Evolutionary conservation across 768 basidiomycete species (phyloP).

Genomic region (Cyathus striatus): DNA sequence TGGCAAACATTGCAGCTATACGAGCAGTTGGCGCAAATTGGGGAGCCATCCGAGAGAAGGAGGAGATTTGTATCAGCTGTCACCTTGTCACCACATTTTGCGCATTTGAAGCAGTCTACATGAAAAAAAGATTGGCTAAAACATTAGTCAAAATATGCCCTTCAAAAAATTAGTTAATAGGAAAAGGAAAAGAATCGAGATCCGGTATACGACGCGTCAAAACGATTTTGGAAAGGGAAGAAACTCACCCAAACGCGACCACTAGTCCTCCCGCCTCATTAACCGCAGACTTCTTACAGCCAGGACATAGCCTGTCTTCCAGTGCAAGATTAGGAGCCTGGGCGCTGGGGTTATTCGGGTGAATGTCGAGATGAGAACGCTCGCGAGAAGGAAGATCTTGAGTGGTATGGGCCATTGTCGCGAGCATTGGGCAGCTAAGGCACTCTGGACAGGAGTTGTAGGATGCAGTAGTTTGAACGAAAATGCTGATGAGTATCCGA

Average conservation of each 20-base stretch:
- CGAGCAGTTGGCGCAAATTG: slow-evolving; percentile 90
- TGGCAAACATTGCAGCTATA: slow-evolving; percentile 96
- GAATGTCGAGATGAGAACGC: slow-evolving; percentile 29
- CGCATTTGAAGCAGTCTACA: slow-evolving; percentile 93
- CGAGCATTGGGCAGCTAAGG: slow-evolving; percentile 15
- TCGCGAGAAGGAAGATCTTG: slow-evolving; percentile 25
- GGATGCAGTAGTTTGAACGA: too few species aligned
- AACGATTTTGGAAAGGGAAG: background rate
- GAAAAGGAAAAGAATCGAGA: too few species aligned
- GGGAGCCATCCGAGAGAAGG: slow-evolving; percentile 94
- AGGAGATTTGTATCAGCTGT: slow-evolving; percentile 97
- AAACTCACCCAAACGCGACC: slow-evolving; percentile 89
- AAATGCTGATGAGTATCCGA: too few species aligned
- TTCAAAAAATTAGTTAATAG: too few species aligned
- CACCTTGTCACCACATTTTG: slow-evolving; percentile 89
- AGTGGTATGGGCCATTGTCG: slow-evolving; percentile 19
- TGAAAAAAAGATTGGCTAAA: slow-evolving; percentile 89
- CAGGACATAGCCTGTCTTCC: slow-evolving; percentile 70
- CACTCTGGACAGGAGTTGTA: too few species aligned
- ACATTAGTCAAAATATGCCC: slow-evolving; percentile 8
- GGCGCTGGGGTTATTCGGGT: slow-evolving; percentile 11
- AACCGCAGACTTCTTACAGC: slow-evolving; percentile 77
- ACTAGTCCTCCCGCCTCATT: slow-evolving; percentile 82
- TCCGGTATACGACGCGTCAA: background rate
- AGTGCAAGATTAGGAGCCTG: slow-evolving; percentile 19